These are phyloP conservation scores for Crithidia brevicula DNA, from an alignment of 208 protist genomes.

Conservation along the genomic window DNA sequence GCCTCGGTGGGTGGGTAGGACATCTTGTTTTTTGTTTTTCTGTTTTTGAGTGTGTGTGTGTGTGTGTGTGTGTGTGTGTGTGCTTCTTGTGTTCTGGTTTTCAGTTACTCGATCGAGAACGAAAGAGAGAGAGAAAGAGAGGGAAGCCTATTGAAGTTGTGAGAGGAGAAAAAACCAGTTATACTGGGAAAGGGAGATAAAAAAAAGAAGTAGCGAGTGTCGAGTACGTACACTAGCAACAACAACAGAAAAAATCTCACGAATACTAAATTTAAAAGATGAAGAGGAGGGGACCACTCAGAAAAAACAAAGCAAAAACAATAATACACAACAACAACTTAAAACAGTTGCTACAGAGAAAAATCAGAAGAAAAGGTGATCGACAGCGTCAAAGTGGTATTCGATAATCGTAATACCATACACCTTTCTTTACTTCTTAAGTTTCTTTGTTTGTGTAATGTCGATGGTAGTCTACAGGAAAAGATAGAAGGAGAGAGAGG, in stretches of 20 bases:
- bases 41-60: conserved; percentile 8
- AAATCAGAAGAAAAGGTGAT: no score
- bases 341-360: no score
- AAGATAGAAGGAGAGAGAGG: no score
- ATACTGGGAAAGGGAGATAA: conserved; percentile 5
- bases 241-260: conserved; percentile 8
- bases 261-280: background rate
- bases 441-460: no score
- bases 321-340: no score
- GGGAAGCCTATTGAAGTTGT: background rate
- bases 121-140: conserved; percentile 1
- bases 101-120: background rate
- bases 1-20: conserved; percentile 69
- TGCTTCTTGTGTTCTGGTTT: background rate
- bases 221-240: conserved; percentile 12
- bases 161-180: background rate
- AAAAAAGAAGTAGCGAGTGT: background rate
- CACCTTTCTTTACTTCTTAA: no score
- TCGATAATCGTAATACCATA: no score
- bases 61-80: conserved; percentile 7
- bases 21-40: conserved; percentile 23
- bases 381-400: no score
- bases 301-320: conserved; percentile 25
- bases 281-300: conserved; percentile 18
- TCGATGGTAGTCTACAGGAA: no score